These are phyloP conservation scores for Beauveria australis DNA, from an alignment of 2,329 filamentous ascomycete species.

Conservation along the genomic window DNA sequence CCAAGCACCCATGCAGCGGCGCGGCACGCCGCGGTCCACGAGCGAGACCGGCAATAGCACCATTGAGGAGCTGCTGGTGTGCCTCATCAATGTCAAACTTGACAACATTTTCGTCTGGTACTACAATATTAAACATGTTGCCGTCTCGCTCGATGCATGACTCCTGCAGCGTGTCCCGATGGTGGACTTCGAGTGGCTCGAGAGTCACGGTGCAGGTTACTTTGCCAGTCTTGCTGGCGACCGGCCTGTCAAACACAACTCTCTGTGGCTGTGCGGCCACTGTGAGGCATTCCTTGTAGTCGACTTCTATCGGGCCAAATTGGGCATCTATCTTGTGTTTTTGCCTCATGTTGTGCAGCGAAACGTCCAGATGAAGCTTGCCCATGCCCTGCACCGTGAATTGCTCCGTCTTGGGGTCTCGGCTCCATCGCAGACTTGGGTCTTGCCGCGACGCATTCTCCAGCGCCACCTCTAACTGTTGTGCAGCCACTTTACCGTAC, in stretches of 20 bases:
- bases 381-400: constrained; percentile 95
- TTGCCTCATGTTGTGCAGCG: constrained; percentile 75
- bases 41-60: constrained; percentile 73
- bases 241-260: constrained; percentile 65
- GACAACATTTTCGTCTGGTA: constrained; percentile 38
- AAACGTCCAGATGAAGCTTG: constrained; percentile 89
- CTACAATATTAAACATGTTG: constrained; percentile 56
- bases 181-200: constrained; percentile 46
- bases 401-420: constrained; percentile 85
- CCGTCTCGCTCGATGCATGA: constrained; percentile 52
- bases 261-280: constrained; percentile 47
- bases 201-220: constrained; percentile 66
- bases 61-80: constrained; percentile 62
- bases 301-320: constrained; percentile 90
- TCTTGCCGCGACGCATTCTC: constrained; percentile 80
- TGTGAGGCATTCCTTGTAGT: constrained; percentile 79
- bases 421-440: constrained; percentile 76
- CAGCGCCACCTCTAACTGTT: constrained; percentile 68
- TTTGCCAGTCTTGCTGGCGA: constrained; percentile 72
- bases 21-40: constrained; percentile 75
- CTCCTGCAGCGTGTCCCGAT: constrained; percentile 30
- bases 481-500: constrained; percentile 68
- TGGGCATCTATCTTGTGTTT: constrained; percentile 80
- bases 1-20: constrained; percentile 67
- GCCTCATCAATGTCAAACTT: constrained; percentile 42